phyloP scores from a whole-genome alignment of 352 stramenopile genomes.

The Pythium biforme region DNA sequence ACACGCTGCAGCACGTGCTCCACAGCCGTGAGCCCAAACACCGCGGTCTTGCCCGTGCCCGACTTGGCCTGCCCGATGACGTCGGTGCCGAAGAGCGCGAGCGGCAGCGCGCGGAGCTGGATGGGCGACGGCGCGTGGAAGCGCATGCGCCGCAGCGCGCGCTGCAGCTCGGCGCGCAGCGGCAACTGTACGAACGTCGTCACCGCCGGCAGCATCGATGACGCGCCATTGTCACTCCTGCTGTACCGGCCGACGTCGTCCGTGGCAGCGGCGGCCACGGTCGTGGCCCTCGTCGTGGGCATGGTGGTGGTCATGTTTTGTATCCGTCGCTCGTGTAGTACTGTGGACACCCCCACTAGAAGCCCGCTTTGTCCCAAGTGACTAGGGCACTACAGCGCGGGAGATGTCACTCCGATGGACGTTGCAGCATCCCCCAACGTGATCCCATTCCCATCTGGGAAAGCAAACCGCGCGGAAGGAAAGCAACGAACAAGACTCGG shows the following conservation, averaged over 20 bases:
- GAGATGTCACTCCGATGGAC: slow-evolving; percentile 23
- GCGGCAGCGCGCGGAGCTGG: slow-evolving; percentile 61
- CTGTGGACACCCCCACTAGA: slow-evolving; percentile 2
- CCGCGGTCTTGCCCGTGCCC: slow-evolving; percentile 78
- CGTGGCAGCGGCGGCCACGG: not conserved
- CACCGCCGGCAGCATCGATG: not conserved
- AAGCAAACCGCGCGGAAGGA: not conserved
- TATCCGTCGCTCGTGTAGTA: not conserved
- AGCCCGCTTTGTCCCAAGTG: not conserved
- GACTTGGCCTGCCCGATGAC: slow-evolving; percentile 83
- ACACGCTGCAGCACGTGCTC: slow-evolving; percentile 55
- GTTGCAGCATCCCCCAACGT: slow-evolving; percentile 26
- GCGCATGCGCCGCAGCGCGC: slow-evolving; percentile 46
- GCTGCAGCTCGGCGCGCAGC: slow-evolving; percentile 50
- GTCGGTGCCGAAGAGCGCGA: slow-evolving; percentile 79
- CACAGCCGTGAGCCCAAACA: slow-evolving; percentile 66
- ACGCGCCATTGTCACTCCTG: not conserved
- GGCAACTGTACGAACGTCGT: slow-evolving; percentile 62
- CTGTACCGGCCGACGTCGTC: slow-evolving; percentile 6
- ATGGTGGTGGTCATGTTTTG: not conserved
- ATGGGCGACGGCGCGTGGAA: slow-evolving; percentile 69
- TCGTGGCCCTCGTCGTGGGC: not conserved
- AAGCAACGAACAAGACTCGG: too few species aligned
- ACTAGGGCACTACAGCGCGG: slow-evolving; percentile 2
- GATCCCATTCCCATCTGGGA: slow-evolving; percentile 5